A percentile compares a stretch with the other conserved stretches of the same genome.
Conservation (phyloP, 306 rosid species). For the Vicia faba region DNA sequence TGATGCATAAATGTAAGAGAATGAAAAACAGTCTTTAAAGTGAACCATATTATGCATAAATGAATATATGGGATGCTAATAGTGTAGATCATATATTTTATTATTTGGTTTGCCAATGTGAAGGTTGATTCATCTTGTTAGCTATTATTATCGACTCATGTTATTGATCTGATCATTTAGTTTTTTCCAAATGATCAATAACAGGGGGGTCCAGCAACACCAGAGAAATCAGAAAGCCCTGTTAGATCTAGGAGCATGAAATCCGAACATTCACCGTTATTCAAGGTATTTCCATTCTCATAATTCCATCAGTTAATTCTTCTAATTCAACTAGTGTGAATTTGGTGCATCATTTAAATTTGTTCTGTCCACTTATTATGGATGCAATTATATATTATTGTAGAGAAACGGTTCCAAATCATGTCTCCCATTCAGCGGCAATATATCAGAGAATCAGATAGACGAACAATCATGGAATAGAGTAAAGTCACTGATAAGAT, state of each 20-base stretch:
- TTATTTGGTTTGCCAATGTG: background rate
- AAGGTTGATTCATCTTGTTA: background rate
- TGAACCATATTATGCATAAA: no score
- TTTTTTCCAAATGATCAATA: conserved; percentile 13
- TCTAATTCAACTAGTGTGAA: background rate
- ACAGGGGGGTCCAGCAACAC: conserved; percentile 93
- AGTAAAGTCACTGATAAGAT: conserved; percentile 42
- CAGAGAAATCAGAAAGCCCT: conserved; percentile 75
- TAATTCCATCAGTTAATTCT: background rate
- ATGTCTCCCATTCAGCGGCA: conserved; percentile 35
- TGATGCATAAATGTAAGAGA: no score
- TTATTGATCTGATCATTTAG: conserved; percentile 27
- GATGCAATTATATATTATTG: conserved; percentile 29
- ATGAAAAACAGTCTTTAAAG: no score
- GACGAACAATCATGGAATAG: conserved; percentile 51
- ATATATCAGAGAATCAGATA: conserved; percentile 27
- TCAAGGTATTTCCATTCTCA: conserved; percentile 45
- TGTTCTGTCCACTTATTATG: background rate
- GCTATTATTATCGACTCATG: background rate
- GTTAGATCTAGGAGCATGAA: conserved; percentile 59
- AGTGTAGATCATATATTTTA: no score
- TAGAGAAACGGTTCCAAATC: conserved; percentile 73
- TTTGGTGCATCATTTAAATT: conserved; percentile 9
- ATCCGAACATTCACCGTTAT: conserved; percentile 51
- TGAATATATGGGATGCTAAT: no score